Conservation (phyloP, 2,329 filamentous ascomycete species). For the Coniochaeta ligniaria region DNA sequence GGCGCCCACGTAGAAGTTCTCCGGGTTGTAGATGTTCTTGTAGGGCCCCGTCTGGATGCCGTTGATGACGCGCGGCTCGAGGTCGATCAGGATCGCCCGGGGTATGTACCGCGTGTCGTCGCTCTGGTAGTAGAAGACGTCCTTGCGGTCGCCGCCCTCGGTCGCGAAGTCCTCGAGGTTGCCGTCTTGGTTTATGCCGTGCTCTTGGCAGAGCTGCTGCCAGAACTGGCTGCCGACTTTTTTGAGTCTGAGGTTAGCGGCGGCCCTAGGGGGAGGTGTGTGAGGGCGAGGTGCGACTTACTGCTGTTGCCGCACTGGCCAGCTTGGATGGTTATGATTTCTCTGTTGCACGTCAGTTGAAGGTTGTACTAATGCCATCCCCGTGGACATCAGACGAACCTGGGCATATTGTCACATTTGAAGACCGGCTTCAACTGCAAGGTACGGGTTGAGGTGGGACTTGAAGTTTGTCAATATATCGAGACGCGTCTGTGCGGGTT, state of each 20-base stretch:
- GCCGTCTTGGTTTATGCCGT: constrained; percentile 94
- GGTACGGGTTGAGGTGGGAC: not conserved
- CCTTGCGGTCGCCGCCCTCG: constrained; percentile 94
- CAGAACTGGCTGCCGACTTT: constrained; percentile 95
- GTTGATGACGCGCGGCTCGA: constrained; percentile 91
- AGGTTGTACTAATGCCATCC: too few relatives aligned
- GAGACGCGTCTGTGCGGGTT: constrained; percentile 1
- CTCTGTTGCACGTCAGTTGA: constrained; percentile 45
- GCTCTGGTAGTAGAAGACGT: constrained; percentile 99
- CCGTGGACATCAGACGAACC: constrained; percentile 16
- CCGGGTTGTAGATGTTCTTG: constrained; percentile 98
- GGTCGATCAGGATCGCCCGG: constrained; percentile 86
- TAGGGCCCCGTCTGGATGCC: constrained; percentile 89
- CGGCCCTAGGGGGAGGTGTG: constrained; percentile 10
- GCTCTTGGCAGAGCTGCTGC: constrained; percentile 97
- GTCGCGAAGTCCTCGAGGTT: constrained; percentile 97
- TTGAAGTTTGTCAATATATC: not conserved
- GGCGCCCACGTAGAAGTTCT: constrained; percentile 97
- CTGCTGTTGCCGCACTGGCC: constrained; percentile 99
- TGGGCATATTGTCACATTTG: constrained; percentile 20
- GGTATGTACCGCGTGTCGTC: constrained; percentile 98
- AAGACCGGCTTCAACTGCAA: not conserved
- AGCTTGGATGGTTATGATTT: constrained; percentile 98
- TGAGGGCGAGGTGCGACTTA: constrained; percentile 40
- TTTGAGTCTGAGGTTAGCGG: too few relatives aligned